A percentile compares a stretch with the other conserved stretches of the same genome.
phyloP scores from a whole-genome alignment of 176 grass and related monocot species.

The Bolboschoenus planiculmis region DNA sequence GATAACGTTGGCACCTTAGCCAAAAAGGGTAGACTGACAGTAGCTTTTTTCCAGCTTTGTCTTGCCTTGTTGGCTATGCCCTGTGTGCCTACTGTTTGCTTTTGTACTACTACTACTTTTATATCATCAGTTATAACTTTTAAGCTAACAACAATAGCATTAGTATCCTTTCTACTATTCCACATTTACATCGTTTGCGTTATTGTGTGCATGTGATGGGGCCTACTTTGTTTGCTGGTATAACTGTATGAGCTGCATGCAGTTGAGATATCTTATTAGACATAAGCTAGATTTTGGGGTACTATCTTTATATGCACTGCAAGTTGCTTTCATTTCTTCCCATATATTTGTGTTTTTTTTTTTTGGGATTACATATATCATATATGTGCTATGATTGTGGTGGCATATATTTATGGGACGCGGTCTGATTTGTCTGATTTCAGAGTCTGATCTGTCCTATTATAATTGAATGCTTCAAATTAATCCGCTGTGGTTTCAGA shows the following conservation, averaged over 20 bases:
- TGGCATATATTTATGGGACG: not conserved
- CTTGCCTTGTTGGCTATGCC: not conserved
- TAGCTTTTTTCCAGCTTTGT: constrained; percentile 6
- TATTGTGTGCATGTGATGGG: not conserved
- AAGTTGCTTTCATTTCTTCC: no score
- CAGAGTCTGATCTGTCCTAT: not conserved
- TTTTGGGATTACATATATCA: no score
- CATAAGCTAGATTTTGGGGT: not conserved
- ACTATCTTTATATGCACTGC: not conserved
- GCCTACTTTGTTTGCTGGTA: not conserved
- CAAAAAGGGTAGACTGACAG: not conserved
- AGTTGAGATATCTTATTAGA: not conserved
- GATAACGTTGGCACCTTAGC: not conserved
- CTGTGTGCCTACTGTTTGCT: not conserved
- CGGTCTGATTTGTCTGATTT: not conserved
- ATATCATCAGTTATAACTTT: not conserved
- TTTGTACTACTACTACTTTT: constrained; percentile 3
- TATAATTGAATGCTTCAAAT: not conserved
- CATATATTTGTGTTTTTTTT: no score
- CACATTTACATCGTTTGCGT: not conserved
- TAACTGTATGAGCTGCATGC: not conserved
- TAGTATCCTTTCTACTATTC: not conserved
- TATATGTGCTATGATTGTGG: no score
- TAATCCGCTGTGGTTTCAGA: no score
- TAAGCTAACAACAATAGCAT: not conserved